Evolutionary conservation across 441 rosid species (phyloP).

Genomic region (Raphanus hybrid): DNA sequence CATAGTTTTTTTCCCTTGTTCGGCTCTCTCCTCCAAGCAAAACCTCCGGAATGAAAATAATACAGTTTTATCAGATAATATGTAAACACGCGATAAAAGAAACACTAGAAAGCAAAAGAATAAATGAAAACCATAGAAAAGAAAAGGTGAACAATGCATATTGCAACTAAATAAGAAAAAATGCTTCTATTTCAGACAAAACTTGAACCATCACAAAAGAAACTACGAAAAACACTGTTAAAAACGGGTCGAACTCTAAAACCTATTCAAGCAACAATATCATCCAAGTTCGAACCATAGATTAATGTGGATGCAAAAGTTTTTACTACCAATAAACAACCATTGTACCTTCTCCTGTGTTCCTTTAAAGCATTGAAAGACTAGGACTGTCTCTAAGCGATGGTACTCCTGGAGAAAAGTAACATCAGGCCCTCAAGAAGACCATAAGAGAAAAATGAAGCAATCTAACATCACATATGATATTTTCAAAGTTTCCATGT

Average conservation of each 20-base stretch:
- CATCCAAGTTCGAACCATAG: neutral
- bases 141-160: neutral
- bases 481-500: neutral
- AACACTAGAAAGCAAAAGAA: neutral
- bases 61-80: slow-evolving; percentile 70
- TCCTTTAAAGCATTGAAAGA: slow-evolving; percentile 86
- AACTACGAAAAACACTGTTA: neutral
- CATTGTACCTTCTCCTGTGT: slow-evolving; percentile 99
- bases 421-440: slow-evolving; percentile 69
- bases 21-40: slow-evolving; percentile 56
- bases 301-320: slow-evolving; percentile 41
- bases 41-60: slow-evolving; percentile 64
- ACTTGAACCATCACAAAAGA: neutral
- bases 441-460: slow-evolving; percentile 38
- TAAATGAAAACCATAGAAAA: neutral
- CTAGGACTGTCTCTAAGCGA: slow-evolving; percentile 83
- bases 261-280: neutral
- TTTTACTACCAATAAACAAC: slow-evolving; percentile 73
- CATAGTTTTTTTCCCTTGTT: neutral
- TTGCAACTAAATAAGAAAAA: neutral
- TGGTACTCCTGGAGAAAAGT: slow-evolving; percentile 91
- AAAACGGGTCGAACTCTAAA: neutral
- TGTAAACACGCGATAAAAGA: slow-evolving; percentile 20
- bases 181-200: neutral
- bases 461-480: slow-evolving; percentile 16